Conservation (phyloP, 2,329 filamentous ascomycete genomes). For the Nemania serpens region DNA sequence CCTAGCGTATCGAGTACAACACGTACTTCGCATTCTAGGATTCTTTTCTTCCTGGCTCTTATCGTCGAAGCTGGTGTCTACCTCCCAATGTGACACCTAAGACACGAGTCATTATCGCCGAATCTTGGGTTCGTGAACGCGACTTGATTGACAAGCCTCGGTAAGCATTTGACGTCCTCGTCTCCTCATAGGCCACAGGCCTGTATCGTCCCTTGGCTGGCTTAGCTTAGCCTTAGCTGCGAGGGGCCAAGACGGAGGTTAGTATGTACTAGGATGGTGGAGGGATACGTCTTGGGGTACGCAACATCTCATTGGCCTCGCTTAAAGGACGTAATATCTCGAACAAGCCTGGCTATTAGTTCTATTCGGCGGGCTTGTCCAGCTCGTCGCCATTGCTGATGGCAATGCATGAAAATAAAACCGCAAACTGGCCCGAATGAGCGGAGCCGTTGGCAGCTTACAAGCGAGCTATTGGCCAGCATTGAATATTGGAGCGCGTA, state of each 20-base stretch:
- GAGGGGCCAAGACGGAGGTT: slow-evolving; percentile 8
- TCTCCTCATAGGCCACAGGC: slow-evolving; percentile 1
- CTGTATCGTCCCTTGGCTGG: neutral
- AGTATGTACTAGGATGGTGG: slow-evolving; percentile 5
- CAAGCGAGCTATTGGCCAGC: neutral
- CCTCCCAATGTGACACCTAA: too few species aligned
- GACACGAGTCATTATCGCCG: too few species aligned
- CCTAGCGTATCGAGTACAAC: neutral
- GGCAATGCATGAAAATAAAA: slow-evolving; percentile 19
- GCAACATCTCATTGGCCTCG: slow-evolving; percentile 18
- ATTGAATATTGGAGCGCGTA: neutral
- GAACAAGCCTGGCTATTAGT: neutral
- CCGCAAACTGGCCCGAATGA: slow-evolving; percentile 17
- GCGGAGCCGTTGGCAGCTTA: neutral
- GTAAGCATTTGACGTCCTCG: slow-evolving; percentile 10
- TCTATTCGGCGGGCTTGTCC: slow-evolving; percentile 7
- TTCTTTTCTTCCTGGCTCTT: too few species aligned
- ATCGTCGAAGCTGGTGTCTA: too few species aligned
- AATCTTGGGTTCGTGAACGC: neutral
- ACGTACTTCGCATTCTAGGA: neutral
- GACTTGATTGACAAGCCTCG: neutral
- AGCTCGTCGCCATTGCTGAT: neutral
- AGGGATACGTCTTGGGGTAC: neutral
- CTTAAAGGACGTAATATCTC: slow-evolving; percentile 16
- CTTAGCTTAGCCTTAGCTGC: slow-evolving; percentile 1